A percentile compares a stretch with the other conserved stretches of the same genome.
These are phyloP conservation scores for Aspergillus baeticus DNA, from an alignment of 495 filamentous ascomycete genomes.

Conservation along the genomic window DNA sequence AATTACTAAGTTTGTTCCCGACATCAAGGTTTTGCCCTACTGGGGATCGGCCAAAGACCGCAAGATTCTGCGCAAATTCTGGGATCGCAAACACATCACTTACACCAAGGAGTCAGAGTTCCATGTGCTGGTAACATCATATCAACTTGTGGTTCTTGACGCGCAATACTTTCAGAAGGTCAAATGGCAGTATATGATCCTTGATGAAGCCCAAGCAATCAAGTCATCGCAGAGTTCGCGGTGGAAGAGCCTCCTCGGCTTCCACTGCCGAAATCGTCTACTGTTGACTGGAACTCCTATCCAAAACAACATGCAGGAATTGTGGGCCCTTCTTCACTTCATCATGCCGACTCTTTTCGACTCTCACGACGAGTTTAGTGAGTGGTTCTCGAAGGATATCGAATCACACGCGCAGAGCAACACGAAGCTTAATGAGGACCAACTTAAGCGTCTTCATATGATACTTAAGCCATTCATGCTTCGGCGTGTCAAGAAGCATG, in stretches of 20 bases:
- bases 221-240: slow-evolving; percentile 95
- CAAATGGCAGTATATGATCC: slow-evolving; percentile 99
- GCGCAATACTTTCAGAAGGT: slow-evolving; percentile 98
- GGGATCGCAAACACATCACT: slow-evolving; percentile 95
- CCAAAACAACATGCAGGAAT: slow-evolving; percentile 99
- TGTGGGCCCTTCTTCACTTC: slow-evolving; percentile 97
- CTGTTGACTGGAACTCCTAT: slow-evolving; percentile 96
- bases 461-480: slow-evolving; percentile 99
- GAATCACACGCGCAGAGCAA: slow-evolving; percentile 98
- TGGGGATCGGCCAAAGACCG: slow-evolving; percentile 95
- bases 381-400: slow-evolving; percentile 99
- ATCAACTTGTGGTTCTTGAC: slow-evolving; percentile 94
- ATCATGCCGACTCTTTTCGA: slow-evolving; percentile 99
- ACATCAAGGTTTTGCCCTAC: slow-evolving; percentile 92
- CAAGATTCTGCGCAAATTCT: slow-evolving; percentile 96
- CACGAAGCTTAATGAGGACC: slow-evolving; percentile 96
- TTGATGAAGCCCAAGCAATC: slow-evolving; percentile 98
- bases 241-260: slow-evolving; percentile 93
- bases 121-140: slow-evolving; percentile 94
- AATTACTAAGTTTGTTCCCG: slow-evolving; percentile 88
- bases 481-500: slow-evolving; percentile 97
- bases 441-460: slow-evolving; percentile 95
- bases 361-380: slow-evolving; percentile 98
- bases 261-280: slow-evolving; percentile 93
- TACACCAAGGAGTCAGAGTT: slow-evolving; percentile 91